phyloP scores from a whole-genome alignment of 306 rosid genomes.

The Luffa aegyptiaca region DNA sequence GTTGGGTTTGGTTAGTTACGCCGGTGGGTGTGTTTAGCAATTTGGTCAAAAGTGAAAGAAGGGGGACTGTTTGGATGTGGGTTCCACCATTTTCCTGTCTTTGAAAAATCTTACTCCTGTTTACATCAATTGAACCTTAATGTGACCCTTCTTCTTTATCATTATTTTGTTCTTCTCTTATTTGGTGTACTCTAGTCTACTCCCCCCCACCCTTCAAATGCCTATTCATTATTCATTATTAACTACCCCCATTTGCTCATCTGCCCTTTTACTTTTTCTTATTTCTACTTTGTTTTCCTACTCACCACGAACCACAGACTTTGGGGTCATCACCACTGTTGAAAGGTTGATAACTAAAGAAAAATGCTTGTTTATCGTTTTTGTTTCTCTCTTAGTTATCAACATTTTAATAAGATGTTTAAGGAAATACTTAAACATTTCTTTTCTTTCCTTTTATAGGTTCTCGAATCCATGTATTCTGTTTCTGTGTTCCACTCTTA shows the following conservation, averaged over 20 bases:
- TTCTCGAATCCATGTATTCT: background rate
- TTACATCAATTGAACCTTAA: conserved; percentile 1
- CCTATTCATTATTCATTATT: background rate
- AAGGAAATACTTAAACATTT: too few relatives aligned
- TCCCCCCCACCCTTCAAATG: background rate
- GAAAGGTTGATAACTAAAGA: too few relatives aligned
- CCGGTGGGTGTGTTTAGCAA: background rate
- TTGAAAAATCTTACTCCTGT: background rate
- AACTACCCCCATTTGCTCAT: conserved; percentile 5
- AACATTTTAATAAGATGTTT: too few relatives aligned
- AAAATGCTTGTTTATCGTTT: too few relatives aligned
- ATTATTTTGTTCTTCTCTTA: background rate
- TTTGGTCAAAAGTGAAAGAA: conserved; percentile 17
- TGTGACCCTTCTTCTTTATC: background rate
- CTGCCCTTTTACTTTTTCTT: background rate
- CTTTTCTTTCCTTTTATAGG: background rate
- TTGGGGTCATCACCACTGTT: too few relatives aligned
- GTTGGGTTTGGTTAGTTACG: background rate
- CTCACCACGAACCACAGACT: too few relatives aligned
- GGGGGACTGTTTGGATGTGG: background rate
- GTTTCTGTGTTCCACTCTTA: too few relatives aligned
- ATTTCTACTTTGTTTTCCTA: background rate
- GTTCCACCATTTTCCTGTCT: background rate
- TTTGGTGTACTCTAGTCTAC: background rate
- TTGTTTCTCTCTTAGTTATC: too few relatives aligned